These are phyloP conservation scores for Ceratobasidium sp. DNA, from an alignment of 1,284 basidiomycete species.

Conservation along the genomic window DNA sequence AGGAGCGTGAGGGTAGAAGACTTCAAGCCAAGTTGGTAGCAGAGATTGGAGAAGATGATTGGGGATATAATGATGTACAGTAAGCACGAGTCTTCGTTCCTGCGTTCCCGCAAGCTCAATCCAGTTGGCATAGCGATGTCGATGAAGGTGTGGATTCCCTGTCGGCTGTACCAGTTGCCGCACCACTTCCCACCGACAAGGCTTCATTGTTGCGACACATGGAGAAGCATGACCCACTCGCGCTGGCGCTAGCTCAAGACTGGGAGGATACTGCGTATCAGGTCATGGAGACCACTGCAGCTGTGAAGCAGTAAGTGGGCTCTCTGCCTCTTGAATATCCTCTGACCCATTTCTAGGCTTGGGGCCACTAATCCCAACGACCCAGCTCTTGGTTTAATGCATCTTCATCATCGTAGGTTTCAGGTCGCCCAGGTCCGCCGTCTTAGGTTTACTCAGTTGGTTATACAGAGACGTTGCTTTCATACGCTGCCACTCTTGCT, in stretches of 20 bases:
- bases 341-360: conserved; percentile 52
- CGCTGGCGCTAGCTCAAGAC: conserved; percentile 59
- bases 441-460: neutral
- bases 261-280: conserved; percentile 57
- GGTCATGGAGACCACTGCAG: conserved; percentile 62
- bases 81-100: neutral
- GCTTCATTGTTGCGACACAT: conserved; percentile 74
- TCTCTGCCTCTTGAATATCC: neutral
- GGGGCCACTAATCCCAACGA: conserved; percentile 58
- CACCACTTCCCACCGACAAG: conserved; percentile 57
- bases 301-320: conserved; percentile 63
- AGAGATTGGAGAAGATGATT: conserved; percentile 79
- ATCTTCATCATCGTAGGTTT: conserved; percentile 76
- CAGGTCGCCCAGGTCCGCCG: neutral
- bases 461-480: conserved; percentile 78
- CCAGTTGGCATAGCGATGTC: neutral
- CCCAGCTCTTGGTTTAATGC: conserved; percentile 68
- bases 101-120: neutral
- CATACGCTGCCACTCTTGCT: conserved; percentile 89
- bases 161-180: conserved; percentile 18
- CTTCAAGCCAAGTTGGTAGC: conserved; percentile 81
- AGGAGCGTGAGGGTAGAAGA: conserved; percentile 85
- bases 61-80: conserved; percentile 74
- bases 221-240: conserved; percentile 82
- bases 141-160: conserved; percentile 52